Percentiles rank a stretch among this genome's conserved stretches.
phyloP scores from a whole-genome alignment of 331 rosid species.

The Telfairia occidentalis region DNA sequence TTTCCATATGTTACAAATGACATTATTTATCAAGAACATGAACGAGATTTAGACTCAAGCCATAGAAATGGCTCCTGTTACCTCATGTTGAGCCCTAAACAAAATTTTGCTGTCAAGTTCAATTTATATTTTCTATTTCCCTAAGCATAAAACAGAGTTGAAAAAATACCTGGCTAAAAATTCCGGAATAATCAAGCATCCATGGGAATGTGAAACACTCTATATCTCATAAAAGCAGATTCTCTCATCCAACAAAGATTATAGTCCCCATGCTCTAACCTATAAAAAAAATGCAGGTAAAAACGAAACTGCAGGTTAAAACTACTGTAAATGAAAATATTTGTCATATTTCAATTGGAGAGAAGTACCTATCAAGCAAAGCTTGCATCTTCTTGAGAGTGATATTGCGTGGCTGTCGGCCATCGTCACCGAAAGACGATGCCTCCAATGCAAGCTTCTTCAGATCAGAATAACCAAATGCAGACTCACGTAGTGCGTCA shows the following conservation, averaged over 20 bases:
- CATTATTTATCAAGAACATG: neutral
- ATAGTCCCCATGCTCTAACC: conserved; percentile 87
- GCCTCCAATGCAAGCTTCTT: conserved; percentile 80
- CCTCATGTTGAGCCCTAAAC: neutral
- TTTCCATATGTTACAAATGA: neutral
- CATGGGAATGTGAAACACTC: conserved; percentile 57
- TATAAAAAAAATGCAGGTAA: conserved; percentile 16
- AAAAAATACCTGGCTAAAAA: conserved; percentile 54
- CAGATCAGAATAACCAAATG: conserved; percentile 80
- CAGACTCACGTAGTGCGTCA: conserved; percentile 85
- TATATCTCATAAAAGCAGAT: conserved; percentile 65
- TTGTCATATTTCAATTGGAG: neutral
- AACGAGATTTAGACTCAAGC: neutral
- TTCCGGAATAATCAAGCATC: conserved; percentile 77
- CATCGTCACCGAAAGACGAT: conserved; percentile 55
- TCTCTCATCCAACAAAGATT: conserved; percentile 74
- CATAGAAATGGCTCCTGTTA: neutral
- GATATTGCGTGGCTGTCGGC: conserved; percentile 60
- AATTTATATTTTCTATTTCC: neutral
- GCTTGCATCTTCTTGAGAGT: conserved; percentile 91
- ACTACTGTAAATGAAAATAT: neutral
- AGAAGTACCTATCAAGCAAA: conserved; percentile 54
- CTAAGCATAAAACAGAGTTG: neutral
- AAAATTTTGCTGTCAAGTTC: neutral
- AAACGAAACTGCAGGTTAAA: neutral